Percentiles rank a stretch among this genome's conserved stretches.
phyloP scores from a whole-genome alignment of 306 rosid genomes.

The Erythrophleum fordii region DNA sequence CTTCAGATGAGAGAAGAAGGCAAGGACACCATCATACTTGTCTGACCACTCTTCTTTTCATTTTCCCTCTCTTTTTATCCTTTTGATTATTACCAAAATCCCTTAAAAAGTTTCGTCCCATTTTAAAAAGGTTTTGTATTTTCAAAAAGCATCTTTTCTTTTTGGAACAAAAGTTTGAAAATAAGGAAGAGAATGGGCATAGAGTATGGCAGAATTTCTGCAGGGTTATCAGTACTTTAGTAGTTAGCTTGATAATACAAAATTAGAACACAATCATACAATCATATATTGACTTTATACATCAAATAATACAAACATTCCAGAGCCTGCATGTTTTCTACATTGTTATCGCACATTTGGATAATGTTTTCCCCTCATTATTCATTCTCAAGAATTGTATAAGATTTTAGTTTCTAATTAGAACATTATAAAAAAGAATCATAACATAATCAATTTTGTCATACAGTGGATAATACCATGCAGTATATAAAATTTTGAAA shows the following conservation, averaged over 20 bases:
- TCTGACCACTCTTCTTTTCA: conserved; percentile 28
- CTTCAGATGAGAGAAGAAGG: conserved; percentile 16
- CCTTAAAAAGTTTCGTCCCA: conserved; percentile 5
- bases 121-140: not conserved
- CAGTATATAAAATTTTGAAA: too few species aligned
- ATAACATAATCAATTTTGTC: not conserved
- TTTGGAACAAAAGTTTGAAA: not conserved
- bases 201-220: conserved; percentile 9
- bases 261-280: not conserved
- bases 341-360: not conserved
- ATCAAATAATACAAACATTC: not conserved
- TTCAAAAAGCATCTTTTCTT: conserved; percentile 14
- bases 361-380: not conserved
- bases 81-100: not conserved
- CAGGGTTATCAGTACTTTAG: not conserved
- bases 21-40: conserved; percentile 52
- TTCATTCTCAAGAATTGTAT: not conserved
- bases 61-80: not conserved
- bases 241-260: conserved; percentile 2
- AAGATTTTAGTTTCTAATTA: too few species aligned
- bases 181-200: not conserved
- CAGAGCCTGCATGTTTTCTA: not conserved
- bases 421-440: too few species aligned
- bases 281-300: not conserved
- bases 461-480: too few species aligned